A percentile compares a stretch with the other conserved stretches of the same genome.
Conservation (phyloP, 1,284 basidiomycete genomes). For the Bjerkandera adusta region DNA sequence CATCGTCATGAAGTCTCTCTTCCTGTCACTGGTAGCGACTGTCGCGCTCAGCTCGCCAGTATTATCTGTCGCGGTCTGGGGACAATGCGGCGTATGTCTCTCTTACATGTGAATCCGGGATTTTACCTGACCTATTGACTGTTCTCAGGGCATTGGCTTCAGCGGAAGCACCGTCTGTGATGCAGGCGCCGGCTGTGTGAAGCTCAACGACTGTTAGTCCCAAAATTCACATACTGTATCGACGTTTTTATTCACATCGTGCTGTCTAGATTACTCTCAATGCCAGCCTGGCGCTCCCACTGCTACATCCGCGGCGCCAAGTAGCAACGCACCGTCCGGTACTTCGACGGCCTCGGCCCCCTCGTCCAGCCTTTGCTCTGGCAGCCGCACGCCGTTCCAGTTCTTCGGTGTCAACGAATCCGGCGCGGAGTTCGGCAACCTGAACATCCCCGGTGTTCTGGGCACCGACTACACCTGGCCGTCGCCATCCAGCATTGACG, state of each 20-base stretch:
- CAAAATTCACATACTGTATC: background rate
- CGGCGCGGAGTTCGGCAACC: constrained; percentile 55
- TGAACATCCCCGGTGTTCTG: constrained; percentile 44
- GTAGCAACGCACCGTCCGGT: constrained; percentile 5
- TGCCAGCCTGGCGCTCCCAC: constrained; percentile 24
- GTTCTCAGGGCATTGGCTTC: constrained; percentile 24
- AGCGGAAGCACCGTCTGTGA: constrained; percentile 29
- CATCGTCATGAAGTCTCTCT: constrained; percentile 24
- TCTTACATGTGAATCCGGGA: background rate
- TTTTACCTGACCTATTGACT: background rate
- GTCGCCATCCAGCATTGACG: constrained; percentile 43
- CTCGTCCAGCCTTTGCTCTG: constrained; percentile 30
- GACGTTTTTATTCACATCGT: background rate
- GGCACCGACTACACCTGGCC: constrained; percentile 51
- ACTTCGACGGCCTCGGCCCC: constrained; percentile 14
- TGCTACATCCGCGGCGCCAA: constrained; percentile 8
- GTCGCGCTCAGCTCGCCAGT: constrained; percentile 26
- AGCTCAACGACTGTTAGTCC: constrained; percentile 25
- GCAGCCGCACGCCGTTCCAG: constrained; percentile 52
- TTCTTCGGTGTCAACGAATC: constrained; percentile 64
- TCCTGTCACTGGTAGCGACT: constrained; percentile 25
- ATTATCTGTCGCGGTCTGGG: constrained; percentile 29
- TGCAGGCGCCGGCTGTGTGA: constrained; percentile 24
- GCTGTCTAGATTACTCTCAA: constrained; percentile 27
- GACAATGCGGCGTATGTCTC: constrained; percentile 30